These are phyloP conservation scores for Aspergillus ochraceoroseus DNA, from an alignment of 2,329 filamentous ascomycete genomes.

Conservation along the genomic window DNA sequence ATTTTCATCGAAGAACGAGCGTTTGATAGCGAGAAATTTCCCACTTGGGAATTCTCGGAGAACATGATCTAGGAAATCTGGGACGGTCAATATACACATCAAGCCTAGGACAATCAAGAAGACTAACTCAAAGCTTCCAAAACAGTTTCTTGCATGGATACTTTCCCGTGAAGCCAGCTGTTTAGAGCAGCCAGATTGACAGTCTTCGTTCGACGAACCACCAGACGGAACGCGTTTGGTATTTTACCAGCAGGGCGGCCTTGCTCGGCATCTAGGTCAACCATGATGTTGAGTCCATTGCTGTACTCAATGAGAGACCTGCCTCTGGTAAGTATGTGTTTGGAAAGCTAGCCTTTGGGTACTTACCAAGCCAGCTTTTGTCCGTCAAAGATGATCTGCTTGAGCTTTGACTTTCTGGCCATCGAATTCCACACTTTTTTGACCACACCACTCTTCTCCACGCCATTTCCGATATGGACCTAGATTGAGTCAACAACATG, in stretches of 20 bases:
- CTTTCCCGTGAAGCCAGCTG: conserved; percentile 59
- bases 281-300: conserved; percentile 51
- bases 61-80: conserved; percentile 80
- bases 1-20: conserved; percentile 68
- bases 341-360: conserved; percentile 31
- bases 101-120: background rate
- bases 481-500: conserved; percentile 31
- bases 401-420: conserved; percentile 54
- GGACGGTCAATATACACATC: conserved; percentile 7
- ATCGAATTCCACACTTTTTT: conserved; percentile 71
- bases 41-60: conserved; percentile 73
- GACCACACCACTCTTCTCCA: conserved; percentile 61
- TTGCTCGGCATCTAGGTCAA: conserved; percentile 69
- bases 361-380: conserved; percentile 77
- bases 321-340: conserved; percentile 14
- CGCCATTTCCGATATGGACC: conserved; percentile 62
- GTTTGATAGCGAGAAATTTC: conserved; percentile 65
- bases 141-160: conserved; percentile 60
- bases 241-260: conserved; percentile 40
- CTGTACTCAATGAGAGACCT: conserved; percentile 38
- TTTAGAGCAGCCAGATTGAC: conserved; percentile 64
- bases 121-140: conserved; percentile 69
- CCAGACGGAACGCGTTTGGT: conserved; percentile 55
- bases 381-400: conserved; percentile 72
- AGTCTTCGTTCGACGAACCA: conserved; percentile 59